Conservation (phyloP, 192 early-diverging fungal genomes). For the Rhizophagus sp. region DNA sequence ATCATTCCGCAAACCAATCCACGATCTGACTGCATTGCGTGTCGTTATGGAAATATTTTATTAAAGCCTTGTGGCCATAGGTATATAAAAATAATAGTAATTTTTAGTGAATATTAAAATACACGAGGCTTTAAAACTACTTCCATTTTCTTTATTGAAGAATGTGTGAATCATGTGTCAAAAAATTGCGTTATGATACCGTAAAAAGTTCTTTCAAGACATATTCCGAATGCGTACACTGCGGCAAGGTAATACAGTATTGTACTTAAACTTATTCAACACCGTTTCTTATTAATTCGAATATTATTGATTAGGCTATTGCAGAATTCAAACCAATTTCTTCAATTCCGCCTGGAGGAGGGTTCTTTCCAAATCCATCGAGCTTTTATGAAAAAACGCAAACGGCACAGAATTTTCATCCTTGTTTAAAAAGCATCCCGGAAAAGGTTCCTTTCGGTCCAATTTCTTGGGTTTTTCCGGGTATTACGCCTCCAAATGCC, state of each 20-base stretch:
- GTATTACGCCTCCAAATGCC: background rate
- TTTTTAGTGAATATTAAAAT: background rate
- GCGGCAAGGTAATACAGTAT: slow-evolving; percentile 3
- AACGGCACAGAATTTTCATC: background rate
- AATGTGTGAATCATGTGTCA: slow-evolving; percentile 27
- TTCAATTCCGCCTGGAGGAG: background rate
- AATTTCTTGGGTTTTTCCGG: slow-evolving; percentile 11
- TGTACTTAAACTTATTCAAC: background rate
- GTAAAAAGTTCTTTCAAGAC: slow-evolving; percentile 24
- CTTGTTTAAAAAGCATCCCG: background rate
- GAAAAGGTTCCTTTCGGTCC: background rate
- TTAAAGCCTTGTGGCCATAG: slow-evolving; percentile 26
- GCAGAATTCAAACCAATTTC: slow-evolving; percentile 10
- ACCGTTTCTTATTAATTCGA: background rate
- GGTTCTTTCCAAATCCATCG: background rate
- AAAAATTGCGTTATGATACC: slow-evolving; percentile 9
- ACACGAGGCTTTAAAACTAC: background rate
- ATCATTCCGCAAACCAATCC: background rate
- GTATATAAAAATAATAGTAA: background rate
- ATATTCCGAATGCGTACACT: slow-evolving; percentile 20
- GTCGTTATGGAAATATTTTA: slow-evolving; percentile 18
- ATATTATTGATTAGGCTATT: background rate
- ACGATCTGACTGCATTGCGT: slow-evolving; percentile 6
- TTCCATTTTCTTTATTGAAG: slow-evolving; percentile 2
- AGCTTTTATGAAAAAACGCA: background rate